Percentiles rank a stretch among this genome's conserved stretches.
Conservation (phyloP, 805 yeast genomes). For the Komagataella populi region DNA sequence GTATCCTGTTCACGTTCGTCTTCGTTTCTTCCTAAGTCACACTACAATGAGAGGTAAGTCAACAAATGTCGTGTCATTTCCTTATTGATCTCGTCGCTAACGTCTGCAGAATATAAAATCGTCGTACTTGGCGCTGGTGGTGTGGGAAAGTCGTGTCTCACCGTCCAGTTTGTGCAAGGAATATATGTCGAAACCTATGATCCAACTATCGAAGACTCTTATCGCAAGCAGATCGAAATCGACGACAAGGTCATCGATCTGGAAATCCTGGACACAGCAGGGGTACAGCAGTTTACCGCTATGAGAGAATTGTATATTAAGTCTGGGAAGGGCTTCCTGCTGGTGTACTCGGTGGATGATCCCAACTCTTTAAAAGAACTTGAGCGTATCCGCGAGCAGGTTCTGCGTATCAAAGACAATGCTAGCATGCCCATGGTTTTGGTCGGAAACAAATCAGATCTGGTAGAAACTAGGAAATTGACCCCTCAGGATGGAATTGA, state of each 20-base stretch:
- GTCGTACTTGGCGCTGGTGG: conserved; percentile 96
- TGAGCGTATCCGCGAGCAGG: conserved; percentile 70
- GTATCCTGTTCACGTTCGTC: background rate
- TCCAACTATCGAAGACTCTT: conserved; percentile 95
- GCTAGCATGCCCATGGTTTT: conserved; percentile 76
- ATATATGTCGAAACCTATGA: conserved; percentile 85
- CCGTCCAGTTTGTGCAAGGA: conserved; percentile 87
- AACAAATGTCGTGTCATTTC: background rate
- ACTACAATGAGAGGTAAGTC: background rate
- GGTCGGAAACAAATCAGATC: conserved; percentile 85
- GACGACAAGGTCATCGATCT: conserved; percentile 81
- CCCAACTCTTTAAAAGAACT: conserved; percentile 63
- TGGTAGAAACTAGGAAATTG: conserved; percentile 60
- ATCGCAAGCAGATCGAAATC: conserved; percentile 75
- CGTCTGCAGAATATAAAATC: conserved; percentile 58
- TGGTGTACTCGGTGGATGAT: conserved; percentile 48
- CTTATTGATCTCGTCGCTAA: background rate
- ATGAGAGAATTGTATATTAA: conserved; percentile 85
- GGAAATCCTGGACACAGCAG: conserved; percentile 61
- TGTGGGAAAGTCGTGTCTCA: conserved; percentile 89
- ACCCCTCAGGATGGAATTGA: conserved; percentile 72
- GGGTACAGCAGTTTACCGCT: conserved; percentile 82
- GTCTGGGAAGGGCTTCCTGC: conserved; percentile 64
- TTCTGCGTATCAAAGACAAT: conserved; percentile 68
- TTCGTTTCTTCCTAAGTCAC: background rate